Evolutionary conservation across 1,139 yeast species (phyloP), one percentile per base, ranked within the genome.

Genomic region (Hemisphaericaspora lyxosophila): DNA sequence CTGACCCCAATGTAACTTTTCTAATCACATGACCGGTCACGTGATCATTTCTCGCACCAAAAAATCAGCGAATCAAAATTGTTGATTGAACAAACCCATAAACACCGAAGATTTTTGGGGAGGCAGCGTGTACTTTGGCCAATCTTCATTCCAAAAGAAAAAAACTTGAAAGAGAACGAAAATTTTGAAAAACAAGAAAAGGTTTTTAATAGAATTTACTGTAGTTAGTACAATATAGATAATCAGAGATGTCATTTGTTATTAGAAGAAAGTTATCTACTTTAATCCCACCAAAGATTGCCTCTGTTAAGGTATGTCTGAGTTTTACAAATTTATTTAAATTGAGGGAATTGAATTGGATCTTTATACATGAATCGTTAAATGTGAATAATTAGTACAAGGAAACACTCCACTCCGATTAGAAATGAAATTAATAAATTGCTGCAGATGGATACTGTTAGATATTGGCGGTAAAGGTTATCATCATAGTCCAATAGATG

Each of bases 201-300:
- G 30, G 26, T 18, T n/a, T 9, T 19, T 30, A 6, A 30, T 18
- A 22, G 9, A 19, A 19, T 29, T n/a, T 7, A 13, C 17, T 17
- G 29, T 11, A 17, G 14, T 28, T 17, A 28, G 23, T 28, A 18
- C 17, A 17, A 5, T 28, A 28, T n/a, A 17, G 23, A 28, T 28
- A 28, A 28, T 9, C 33, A 41, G 39, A 35, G 31, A 85, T 86
- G 95, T 86, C 95, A 59, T 82, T 83, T 75, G 76, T 89, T 68
- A 75, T 80, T 63, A 89, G 86, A 83, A 90, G 97, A 75, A 85
- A 85, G 61, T 79, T 92, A 68, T 89, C 97, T 54, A 85, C 97
- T 59, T 79, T 92, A 73, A 89, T 92, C 62, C 98, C 98, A 58
- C 98, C 98, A 64, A 92, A 92, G 94, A 83, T 92, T 63, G 97